Evolutionary conservation across 1,139 yeast genomes (phyloP), one percentile per base, ranked within the genome.

Genomic region (Scheffersomyces illinoinensis): DNA sequence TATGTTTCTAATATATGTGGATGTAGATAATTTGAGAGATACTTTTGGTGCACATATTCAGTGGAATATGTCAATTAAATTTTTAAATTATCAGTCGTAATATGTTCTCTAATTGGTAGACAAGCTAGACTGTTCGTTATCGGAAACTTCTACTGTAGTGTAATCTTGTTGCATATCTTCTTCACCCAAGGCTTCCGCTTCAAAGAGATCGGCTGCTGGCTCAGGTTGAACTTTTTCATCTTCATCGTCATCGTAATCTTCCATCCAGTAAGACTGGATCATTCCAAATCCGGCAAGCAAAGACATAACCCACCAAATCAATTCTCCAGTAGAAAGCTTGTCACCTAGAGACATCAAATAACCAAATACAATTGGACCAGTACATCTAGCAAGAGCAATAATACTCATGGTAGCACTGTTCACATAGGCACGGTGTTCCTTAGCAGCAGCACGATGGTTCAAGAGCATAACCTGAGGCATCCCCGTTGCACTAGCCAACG

Each of bases 391-490:
- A 53, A 71, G 62, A 10, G 72, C 70, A 53, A 65, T 58, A 57
- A 71, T 63, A 56, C 71, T 67, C 68, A 70, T 66, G 6, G 70
- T 61, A 33, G 64, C 62, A 14, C 71, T 64, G 55, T 71, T 71
- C 47, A 71, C 70, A 52, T 69, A 71, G 0, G 73, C 73, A 19
- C 73, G 61, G 56, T 70, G 71, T 54, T 66, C 57, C 33, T 67
- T 66, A 5, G 67, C 62, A 0, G 73, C 72, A 2, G 72, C 71
- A 1, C 73, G 63, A 56, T 70, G 73, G 58, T 65, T 66, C 17
- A 71, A 64, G 4, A 71, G 55, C 65, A 64, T 63, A 43, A 66
- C 63, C 50, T 68, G 72, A 19, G 71, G 69, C 62, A 66, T 60
- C 3, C 70, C 69, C 0, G 70, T 67, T n/a, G 69, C 67, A 20